Base-by-base conservation (phyloP, 257 asterid genomes). In the Prunella vulgaris region DNA sequence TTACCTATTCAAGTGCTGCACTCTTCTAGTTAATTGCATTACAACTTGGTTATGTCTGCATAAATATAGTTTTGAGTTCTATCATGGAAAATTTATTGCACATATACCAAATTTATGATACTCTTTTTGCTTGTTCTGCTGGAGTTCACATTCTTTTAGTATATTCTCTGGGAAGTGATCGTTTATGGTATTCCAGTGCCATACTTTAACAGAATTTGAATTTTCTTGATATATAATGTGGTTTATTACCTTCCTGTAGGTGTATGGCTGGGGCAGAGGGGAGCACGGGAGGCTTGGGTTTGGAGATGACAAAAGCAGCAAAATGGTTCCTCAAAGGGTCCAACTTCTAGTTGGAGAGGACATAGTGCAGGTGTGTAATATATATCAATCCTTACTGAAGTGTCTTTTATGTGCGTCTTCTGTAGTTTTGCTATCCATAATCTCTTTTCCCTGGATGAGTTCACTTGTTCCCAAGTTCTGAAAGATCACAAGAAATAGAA, bases 261-360 rank as follows among this genome's bases (percentile, higher is more conserved):
- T 94, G 49, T 89, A 87, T 76, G 96, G 96, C 40, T 94, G 99
- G 99, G 99, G 99, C 60, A 86, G 99, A 85, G 99, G 99, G 35
- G 99, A 94, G 82, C 99, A 94, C 35, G 97, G 99, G 42, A 89
- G 97, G 82, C 97, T 94, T 72, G 99, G 99, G 24, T 94, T 94
- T 60, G 99, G 99, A 76, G 97, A 91, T 78, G 99, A 91, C 87
- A 89, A 94, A 82, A 89, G 96, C 90, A 91, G 99, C 85, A 91
- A 94, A 86, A 94, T 94, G 99, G 95, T 94, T 77, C 97, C 99
- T 63, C 99, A 91, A 77, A 86, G 83, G 77, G 97, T 94, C 79
- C 96, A 91, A 75, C 95, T 91, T 80, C 83, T 89, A 54, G 96
- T 71, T 14, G 96, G 93, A 74, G 96, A 91, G 78, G 81, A 89